A percentile compares a stretch with the other conserved stretches of the same genome.
Conservation (phyloP, 148 eudicot genomes). For the Heliosperma pusillum region DNA sequence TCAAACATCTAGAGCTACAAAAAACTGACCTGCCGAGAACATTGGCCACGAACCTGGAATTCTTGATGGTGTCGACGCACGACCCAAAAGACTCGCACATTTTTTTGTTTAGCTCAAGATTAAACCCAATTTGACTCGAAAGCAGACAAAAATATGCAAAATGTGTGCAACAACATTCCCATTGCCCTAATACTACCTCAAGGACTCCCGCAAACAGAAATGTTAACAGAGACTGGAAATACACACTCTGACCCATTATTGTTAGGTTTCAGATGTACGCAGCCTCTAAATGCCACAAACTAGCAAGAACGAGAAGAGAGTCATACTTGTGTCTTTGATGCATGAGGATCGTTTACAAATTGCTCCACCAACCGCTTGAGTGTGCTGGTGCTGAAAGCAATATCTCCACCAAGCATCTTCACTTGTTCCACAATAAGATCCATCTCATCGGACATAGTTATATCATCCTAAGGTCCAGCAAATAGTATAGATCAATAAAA, state of each 20-base stretch:
- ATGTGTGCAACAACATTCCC: background rate
- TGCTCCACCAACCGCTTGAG: slow-evolving; percentile 92
- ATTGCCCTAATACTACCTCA: background rate
- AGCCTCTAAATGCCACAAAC: background rate
- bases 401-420: slow-evolving; percentile 98
- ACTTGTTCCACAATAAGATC: slow-evolving; percentile 97
- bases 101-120: background rate
- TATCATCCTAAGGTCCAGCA: slow-evolving; percentile 49
- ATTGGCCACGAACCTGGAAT: background rate
- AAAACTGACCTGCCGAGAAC: background rate
- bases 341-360: slow-evolving; percentile 73
- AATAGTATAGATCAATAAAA: slow-evolving; percentile 14
- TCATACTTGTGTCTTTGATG: slow-evolving; percentile 68
- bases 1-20: background rate
- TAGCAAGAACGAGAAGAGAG: slow-evolving; percentile 9
- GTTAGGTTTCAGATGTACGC: background rate
- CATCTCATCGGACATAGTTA: slow-evolving; percentile 78
- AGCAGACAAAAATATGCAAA: background rate
- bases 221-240: background rate
- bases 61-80: background rate
- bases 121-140: background rate
- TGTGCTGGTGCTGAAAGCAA: slow-evolving; percentile 92
- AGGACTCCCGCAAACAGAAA: background rate
- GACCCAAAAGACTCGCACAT: background rate
- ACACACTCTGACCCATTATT: background rate